These are phyloP conservation scores for Orbilia brochopaga DNA, from an alignment of 2,329 filamentous ascomycete species.

Conservation along the genomic window DNA sequence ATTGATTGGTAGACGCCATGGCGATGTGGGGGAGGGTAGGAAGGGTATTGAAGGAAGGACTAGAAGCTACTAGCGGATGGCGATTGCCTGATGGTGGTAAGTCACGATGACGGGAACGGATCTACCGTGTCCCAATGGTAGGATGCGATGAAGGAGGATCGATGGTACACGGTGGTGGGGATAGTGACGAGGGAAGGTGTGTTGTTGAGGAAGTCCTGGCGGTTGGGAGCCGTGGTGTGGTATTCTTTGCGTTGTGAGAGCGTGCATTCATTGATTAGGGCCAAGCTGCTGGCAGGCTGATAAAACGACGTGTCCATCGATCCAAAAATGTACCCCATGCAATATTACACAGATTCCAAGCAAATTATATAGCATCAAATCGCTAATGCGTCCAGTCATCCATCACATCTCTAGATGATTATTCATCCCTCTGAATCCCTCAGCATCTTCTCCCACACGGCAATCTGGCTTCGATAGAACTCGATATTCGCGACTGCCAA, in stretches of 20 bases:
- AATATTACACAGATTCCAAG: background rate
- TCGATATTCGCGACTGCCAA: slow-evolving; percentile 83
- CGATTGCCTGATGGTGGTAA: background rate
- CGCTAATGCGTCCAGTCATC: background rate
- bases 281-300: too few relatives aligned
- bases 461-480: slow-evolving; percentile 80
- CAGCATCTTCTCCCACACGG: slow-evolving; percentile 90
- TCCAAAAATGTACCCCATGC: too few relatives aligned
- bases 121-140: too few relatives aligned
- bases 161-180: too few relatives aligned
- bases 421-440: slow-evolving; percentile 74
- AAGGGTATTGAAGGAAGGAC: background rate
- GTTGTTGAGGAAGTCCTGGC: too few relatives aligned
- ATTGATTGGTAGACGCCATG: slow-evolving; percentile 31
- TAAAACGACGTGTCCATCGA: too few relatives aligned
- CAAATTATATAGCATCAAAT: background rate
- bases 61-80: background rate
- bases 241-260: too few relatives aligned
- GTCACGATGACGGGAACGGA: too few relatives aligned
- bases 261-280: too few relatives aligned
- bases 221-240: too few relatives aligned
- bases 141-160: too few relatives aligned
- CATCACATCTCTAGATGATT: background rate
- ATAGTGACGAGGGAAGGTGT: too few relatives aligned
- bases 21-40: background rate